Base-by-base conservation (phyloP, 2,329 filamentous ascomycete genomes). In the Leptosphaerulina australis region DNA sequence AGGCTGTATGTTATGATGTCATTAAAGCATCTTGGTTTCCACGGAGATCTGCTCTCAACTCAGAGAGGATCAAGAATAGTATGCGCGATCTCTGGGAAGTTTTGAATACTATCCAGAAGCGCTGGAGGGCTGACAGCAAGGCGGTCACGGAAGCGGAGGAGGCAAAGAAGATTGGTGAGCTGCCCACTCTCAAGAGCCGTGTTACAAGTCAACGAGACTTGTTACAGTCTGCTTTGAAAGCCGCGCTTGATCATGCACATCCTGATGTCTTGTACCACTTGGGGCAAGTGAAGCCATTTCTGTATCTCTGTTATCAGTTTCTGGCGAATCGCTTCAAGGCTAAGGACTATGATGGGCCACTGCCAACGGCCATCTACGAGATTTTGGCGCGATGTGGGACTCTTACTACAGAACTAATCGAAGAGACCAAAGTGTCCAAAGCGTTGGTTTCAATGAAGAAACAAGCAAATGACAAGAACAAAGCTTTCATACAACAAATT, bases 391-490 rank as follows among this genome's bases (percentile, higher is more conserved):
- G 80, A 46, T 84, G 85, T 38, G 84, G 81, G 26, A 86, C 85
- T 50, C 79, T 85, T 31, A 83, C 79, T 38, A 82, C 80, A 56
- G 83, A 81, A 52, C 78, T 79, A 34, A 69, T 85, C 31, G 82
- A 85, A 57, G 85, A 82, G 53, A 81, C 84, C 30, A 88, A 88
- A 63, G 82, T 91, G 47, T 81, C 83, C 49, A 84, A 82, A 45
- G 81, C 88, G 12, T 79, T 85, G 30, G 83, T 83, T 53, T 80
- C 83, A 7, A 83, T 88, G 63, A 80, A 79, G 52, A 86, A 83
- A 63, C 85, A 84, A 62, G 86, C 84, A 20, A 85, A 88, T 62
- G 79, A 81, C 0, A 82, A 86, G 43, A 82, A 84, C 37, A 86
- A 86, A 60, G 79, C 79, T 4, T 74, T 86, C 36, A 82, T 87